phyloP scores from a whole-genome alignment of 495 filamentous ascomycete genomes.

The Xanthoparmelia taractica region DNA sequence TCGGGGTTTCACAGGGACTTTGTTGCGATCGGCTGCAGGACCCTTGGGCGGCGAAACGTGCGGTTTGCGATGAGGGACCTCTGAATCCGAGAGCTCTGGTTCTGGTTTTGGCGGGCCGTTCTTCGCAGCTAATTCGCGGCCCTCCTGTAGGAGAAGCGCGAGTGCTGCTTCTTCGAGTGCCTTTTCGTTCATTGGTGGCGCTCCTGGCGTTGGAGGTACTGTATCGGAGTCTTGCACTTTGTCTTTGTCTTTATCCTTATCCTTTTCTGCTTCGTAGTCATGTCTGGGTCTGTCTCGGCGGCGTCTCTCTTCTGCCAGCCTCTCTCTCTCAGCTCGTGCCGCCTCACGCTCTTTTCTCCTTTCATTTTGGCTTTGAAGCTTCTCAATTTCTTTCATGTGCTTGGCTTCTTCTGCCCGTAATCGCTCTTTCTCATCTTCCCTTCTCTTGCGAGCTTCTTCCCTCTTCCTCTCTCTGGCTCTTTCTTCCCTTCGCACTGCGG shows the following conservation, averaged over 20 bases:
- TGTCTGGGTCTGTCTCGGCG: conserved; percentile 48
- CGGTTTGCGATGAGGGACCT: conserved; percentile 36
- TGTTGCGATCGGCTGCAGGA: conserved; percentile 18
- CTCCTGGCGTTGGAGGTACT: conserved; percentile 24
- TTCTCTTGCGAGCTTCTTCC: conserved; percentile 54
- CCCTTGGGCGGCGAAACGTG: conserved; percentile 23
- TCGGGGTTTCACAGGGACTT: conserved; percentile 13
- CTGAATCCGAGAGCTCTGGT: conserved; percentile 44
- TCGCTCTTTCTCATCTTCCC: conserved; percentile 60
- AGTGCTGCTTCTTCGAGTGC: conserved; percentile 51
- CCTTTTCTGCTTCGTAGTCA: conserved; percentile 40
- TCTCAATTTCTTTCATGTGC: conserved; percentile 58
- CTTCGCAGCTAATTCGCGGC: conserved; percentile 54
- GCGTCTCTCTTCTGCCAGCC: conserved; percentile 45
- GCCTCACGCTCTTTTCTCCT: conserved; percentile 42
- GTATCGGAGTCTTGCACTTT: conserved; percentile 20
- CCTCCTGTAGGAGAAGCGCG: conserved; percentile 49
- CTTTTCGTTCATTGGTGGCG: conserved; percentile 46
- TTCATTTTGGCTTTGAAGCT: conserved; percentile 51
- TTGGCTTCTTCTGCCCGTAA: conserved; percentile 56
- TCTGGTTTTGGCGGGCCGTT: conserved; percentile 47
- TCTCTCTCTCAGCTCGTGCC: conserved; percentile 48
- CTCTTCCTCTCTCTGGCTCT: conserved; percentile 54
- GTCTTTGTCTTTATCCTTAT: conserved; percentile 35
- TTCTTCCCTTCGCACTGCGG: conserved; percentile 55